These are phyloP conservation scores for Wallacemonas collosoma DNA, from an alignment of 208 protist genomes.

Conservation along the genomic window DNA sequence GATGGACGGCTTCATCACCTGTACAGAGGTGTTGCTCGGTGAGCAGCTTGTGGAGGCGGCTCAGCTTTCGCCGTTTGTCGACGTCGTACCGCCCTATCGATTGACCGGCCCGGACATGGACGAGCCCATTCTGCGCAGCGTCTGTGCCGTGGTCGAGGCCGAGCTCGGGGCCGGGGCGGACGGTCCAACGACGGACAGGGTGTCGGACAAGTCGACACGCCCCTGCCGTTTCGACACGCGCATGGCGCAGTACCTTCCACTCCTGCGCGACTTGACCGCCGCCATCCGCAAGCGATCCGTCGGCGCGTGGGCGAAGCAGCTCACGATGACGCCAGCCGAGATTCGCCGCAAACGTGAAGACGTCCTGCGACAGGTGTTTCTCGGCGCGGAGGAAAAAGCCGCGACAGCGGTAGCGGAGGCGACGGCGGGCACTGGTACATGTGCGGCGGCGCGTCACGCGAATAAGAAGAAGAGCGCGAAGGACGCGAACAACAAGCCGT, in stretches of 20 bases:
- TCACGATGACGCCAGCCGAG: slow-evolving; percentile 47
- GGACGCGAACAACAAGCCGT: no score
- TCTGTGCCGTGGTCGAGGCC: slow-evolving; percentile 21
- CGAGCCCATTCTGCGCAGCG: slow-evolving; percentile 34
- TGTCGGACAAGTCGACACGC: no score
- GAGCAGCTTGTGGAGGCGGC: slow-evolving; percentile 32
- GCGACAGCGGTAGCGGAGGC: neutral
- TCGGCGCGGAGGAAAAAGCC: slow-evolving; percentile 18
- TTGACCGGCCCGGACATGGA: neutral
- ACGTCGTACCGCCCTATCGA: slow-evolving; percentile 15
- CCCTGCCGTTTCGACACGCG: neutral
- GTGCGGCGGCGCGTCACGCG: no score
- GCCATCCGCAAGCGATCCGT: slow-evolving; percentile 44
- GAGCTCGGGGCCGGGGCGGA: neutral
- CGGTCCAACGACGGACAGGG: no score
- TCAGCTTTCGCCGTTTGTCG: slow-evolving; percentile 39
- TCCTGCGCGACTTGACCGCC: slow-evolving; percentile 53
- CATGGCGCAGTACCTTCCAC: slow-evolving; percentile 34
- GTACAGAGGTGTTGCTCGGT: slow-evolving; percentile 24
- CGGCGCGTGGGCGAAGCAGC: slow-evolving; percentile 42
- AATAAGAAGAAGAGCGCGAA: no score
- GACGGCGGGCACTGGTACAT: no score
- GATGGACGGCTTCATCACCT: slow-evolving; percentile 42
- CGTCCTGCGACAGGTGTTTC: slow-evolving; percentile 47
- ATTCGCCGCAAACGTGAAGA: slow-evolving; percentile 71